Evolutionary conservation across 2,329 filamentous ascomycete genomes (phyloP), one percentile per base, ranked within the genome.

Genomic region (Alternaria hordeiaustralica): DNA sequence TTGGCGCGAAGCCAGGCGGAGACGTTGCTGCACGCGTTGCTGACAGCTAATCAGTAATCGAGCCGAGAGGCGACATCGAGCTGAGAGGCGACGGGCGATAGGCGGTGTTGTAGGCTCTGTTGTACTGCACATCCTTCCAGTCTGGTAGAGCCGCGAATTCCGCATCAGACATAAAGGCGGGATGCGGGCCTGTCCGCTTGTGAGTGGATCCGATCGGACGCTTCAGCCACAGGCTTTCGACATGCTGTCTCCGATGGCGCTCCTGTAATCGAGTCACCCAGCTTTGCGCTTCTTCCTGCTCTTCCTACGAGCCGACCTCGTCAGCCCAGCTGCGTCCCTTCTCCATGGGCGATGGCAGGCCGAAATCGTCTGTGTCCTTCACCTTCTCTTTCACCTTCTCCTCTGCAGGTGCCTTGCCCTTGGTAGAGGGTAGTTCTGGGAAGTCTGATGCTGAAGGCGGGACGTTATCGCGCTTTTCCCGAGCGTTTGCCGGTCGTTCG

Each of bases 301-400:
- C 55, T 28, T 55, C 12, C 66, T 70, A 70, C 18, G 68, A 67
- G 51, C 59, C 81, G 13, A 83, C 80, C 65, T 84, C 81, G 71
- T 84, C 82, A 3, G 82, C 82, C 82, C 82, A 84, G 23, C 79
- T 82, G 50, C 70, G 74, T 5, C 76, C 76, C 54, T 76, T 73
- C 26, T 63, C 69, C 67, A 72, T 67, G 5, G 77, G 73, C 20
- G 74, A 71, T 21, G 71, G 67, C 41, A 79, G 21, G 10, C 77
- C 78, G 41, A 79, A 78, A 0, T 71, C 75, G 21, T 79, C 77
- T 49, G 56, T 30, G 6, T 71, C 70, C 23, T 74, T 70, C 9
- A 41, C 36, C 36, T 41, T 41, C 36, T 41, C 36, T 2, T 41
- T 41, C 15, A 9, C 15, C 7, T 33, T 33, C 30, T 70, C 46